Base-by-base conservation (phyloP, 176 grass and related monocot species). In the Triticum aestivum region DNA sequence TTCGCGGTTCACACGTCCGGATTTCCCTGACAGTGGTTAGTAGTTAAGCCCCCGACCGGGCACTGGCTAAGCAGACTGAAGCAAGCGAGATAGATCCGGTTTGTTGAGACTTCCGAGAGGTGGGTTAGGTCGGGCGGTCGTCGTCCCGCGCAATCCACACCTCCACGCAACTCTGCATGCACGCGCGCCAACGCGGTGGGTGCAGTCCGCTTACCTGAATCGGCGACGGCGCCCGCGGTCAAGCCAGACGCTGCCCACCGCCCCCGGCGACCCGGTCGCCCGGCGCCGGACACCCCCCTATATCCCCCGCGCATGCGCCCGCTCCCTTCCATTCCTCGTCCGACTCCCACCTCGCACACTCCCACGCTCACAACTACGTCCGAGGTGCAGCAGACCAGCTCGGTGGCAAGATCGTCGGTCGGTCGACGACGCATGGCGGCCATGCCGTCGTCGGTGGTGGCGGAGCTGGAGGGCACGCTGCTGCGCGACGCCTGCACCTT, bases 391-490 rank as follows among this genome's bases (percentile, higher is more conserved):
- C 13, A 8, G 9, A 66, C 15, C 4, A 71, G 41, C 26, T 49
- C 23, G 0, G n/a, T 11, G 0, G 34, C 6, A 44, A 72, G 42
- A 3, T 30, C 45, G 1, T n/a, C 45, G 30, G 14, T 1, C 59
- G 14, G 5, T 11, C 52, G 54, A 0, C 52, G 52, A 49, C 38
- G 24, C 37, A 83, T 79, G 63, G 78, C 70, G 74, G 21, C 20
- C 79, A 68, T 69, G 80, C 52, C 78, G 13, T 4, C 70, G 62
- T 70, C 86, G 17, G 86, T 98, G 72, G 86, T 93, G 73, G 87
- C 96, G 5, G 93, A 92, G 86, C 90, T 98, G 62, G 93, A 98
- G 70, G 96, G 96, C 9, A 75, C 37, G 8, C 96, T 98, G 58
- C 84, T 98, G 1, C 91, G 84, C 3, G 76, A 85, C 84, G 42